Evolutionary conservation across 345 rosid species (phyloP).

Genomic region (Boechera retrofracta): DNA sequence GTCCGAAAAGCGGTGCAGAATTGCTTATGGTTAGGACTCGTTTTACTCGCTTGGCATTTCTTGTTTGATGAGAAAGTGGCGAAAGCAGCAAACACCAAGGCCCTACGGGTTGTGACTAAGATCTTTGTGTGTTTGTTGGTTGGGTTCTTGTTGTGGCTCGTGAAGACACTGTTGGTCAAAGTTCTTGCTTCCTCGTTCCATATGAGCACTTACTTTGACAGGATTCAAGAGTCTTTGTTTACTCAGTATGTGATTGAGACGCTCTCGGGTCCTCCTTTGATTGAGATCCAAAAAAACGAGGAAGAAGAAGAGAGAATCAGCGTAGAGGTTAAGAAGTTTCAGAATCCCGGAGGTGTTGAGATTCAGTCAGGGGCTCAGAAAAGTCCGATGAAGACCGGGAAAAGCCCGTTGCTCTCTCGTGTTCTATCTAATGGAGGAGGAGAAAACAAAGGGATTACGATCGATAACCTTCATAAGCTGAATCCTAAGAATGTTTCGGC

Average conservation of each 20-base stretch:
- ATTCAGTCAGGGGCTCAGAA: conserved; percentile 37
- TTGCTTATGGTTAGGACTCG: conserved; percentile 75
- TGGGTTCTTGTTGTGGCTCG: conserved; percentile 63
- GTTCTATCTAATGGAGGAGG: conserved; percentile 46
- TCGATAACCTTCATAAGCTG: conserved; percentile 59
- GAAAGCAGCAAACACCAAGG: conserved; percentile 41
- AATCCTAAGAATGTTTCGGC: conserved; percentile 70
- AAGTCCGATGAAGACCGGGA: conserved; percentile 41
- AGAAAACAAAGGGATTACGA: conserved; percentile 53
- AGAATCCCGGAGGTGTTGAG: conserved; percentile 44
- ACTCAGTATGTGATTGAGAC: conserved; percentile 72
- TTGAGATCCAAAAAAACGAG: conserved; percentile 55
- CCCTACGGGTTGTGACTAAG: conserved; percentile 54
- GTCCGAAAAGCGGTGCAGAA: conserved; percentile 64
- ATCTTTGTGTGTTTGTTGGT: conserved; percentile 61
- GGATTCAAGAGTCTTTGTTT: conserved; percentile 74
- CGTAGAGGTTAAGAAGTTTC: conserved; percentile 52
- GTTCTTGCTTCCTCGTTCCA: conserved; percentile 77
- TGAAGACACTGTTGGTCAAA: conserved; percentile 68
- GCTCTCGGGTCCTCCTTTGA: conserved; percentile 66
- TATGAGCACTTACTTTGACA: conserved; percentile 72
- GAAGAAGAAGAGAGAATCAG: conserved; percentile 59
- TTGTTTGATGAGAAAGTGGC: conserved; percentile 61
- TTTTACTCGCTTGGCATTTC: conserved; percentile 65
- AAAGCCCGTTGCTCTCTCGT: conserved; percentile 50